A percentile compares a stretch with the other conserved stretches of the same genome.
Evolutionary conservation across 208 protist genomes (phyloP).

Genomic region (Trichomonas tenax): DNA sequence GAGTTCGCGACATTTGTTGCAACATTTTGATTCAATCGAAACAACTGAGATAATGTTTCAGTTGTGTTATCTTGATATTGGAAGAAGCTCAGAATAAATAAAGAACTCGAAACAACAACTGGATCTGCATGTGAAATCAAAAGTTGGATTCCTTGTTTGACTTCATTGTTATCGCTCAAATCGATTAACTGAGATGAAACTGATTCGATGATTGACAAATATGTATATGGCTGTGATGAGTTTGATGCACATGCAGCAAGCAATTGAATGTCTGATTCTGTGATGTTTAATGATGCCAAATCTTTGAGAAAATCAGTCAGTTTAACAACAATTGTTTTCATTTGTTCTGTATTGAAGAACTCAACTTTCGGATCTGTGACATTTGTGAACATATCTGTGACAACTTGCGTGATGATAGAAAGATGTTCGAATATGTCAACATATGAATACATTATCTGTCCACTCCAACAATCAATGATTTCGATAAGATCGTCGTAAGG

Average conservation of each 20-base stretch:
- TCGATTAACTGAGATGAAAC: neutral
- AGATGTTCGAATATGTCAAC: neutral
- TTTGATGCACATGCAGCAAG: neutral
- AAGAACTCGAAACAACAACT: neutral
- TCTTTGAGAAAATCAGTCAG: neutral
- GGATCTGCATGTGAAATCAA: neutral
- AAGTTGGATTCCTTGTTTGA: neutral
- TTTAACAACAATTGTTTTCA: neutral
- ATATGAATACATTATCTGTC: neutral
- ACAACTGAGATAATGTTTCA: neutral
- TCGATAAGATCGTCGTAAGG: neutral
- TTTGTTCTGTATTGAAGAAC: neutral
- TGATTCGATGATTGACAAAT: neutral
- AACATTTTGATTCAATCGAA: neutral
- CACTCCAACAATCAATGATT: neutral
- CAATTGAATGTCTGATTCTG: neutral
- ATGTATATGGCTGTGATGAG: neutral
- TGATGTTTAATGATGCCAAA: neutral
- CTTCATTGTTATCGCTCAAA: neutral
- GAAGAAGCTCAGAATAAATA: neutral
- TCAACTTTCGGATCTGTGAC: neutral
- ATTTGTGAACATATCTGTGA: neutral
- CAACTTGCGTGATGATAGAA: neutral
- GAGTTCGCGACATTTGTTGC: neutral
- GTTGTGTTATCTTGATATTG: neutral